Evolutionary conservation across 371 early-diverging fungal genomes (phyloP), one percentile per base, ranked within the genome.

Genomic region (Mucor sp.): DNA sequence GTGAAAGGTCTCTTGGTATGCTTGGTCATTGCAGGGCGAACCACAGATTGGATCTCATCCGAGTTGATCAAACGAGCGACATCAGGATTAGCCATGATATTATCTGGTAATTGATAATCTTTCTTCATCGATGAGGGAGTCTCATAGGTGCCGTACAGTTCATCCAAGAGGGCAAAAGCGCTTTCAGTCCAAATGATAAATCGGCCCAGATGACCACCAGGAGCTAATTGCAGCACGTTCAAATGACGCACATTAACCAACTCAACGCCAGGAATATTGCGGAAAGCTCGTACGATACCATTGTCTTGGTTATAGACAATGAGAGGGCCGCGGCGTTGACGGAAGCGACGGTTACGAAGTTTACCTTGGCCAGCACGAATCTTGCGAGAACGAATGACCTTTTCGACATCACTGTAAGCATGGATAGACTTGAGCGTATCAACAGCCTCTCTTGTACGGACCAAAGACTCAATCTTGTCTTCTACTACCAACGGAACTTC

Each of bases 201-300:
- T 84, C 99, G 97, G 71, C 99, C 99, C 71, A 98, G 86, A 88
- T 99, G 97, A 80, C 99, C 99, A 88, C 99, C 99, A 67, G 99
- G 99, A 72, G 99, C 99, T 67, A 99, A 90, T 87, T 98, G 95
- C 77, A 99, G 90, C 79, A 99, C 87, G 94, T 98, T 97, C 68
- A 99, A 88, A 81, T 89, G 86, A 77, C 92, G 87, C 60, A 99
- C 99, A 81, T 91, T 87, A 71, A 90, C 92, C 67, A 95, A 82
- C 84, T 99, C 99, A 68, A 99, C 95, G 85, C 99, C 99, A 70
- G 97, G 97, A 78, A 99, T 91, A 93, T 99, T 99, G 84, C 97
- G 94, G 94, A 99, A 99, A 76, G 99, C 99, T 83, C 90, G 91
- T 79, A 90, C 89, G 72, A 99, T 83, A 81, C 98, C 99, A 77